Evolutionary conservation across 1,284 basidiomycete species (phyloP).

Genomic region (Moesziomyces antarcticus): DNA sequence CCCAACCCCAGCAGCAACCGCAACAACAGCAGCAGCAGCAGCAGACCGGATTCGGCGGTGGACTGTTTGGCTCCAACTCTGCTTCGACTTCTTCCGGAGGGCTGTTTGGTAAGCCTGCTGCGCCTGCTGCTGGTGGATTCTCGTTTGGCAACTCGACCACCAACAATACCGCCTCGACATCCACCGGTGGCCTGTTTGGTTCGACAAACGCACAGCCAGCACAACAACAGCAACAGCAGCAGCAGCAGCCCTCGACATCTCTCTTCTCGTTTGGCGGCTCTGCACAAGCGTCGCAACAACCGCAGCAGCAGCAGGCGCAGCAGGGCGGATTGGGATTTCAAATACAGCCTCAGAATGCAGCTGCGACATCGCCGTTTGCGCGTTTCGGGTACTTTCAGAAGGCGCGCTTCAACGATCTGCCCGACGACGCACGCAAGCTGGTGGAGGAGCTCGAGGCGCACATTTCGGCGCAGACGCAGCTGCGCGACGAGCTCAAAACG

Average conservation of each 20-base stretch:
- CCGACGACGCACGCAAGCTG: conserved; percentile 57
- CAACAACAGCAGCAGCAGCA: conserved; percentile 23
- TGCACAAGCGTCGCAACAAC: conserved; percentile 21
- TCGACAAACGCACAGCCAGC: conserved; percentile 10
- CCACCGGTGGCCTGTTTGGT: conserved; percentile 21
- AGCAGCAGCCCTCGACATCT: conserved; percentile 18
- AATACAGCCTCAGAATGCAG: conserved; percentile 25
- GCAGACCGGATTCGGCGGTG: conserved; percentile 21
- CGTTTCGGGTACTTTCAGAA: conserved; percentile 60
- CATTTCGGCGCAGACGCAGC: conserved; percentile 47
- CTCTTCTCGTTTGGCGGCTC: conserved; percentile 20
- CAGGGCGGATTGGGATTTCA: conserved; percentile 17
- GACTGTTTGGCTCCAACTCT: conserved; percentile 36
- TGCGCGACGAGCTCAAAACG: conserved; percentile 54
- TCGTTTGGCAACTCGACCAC: conserved; percentile 32
- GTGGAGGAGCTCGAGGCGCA: conserved; percentile 62
- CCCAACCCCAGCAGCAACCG: conserved; percentile 19
- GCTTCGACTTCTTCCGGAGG: conserved; percentile 19
- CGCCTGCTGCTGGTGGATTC: conserved; percentile 30
- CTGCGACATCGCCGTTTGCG: conserved; percentile 45
- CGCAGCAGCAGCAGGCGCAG: conserved; percentile 19
- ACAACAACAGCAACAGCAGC: conserved; percentile 28
- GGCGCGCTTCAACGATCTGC: conserved; percentile 65
- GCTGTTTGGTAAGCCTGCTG: conserved; percentile 34
- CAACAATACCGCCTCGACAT: conserved; percentile 28